Base-by-base conservation (phyloP, 2,329 filamentous ascomycete genomes). In the Tolypocladium inflatum region DNA sequence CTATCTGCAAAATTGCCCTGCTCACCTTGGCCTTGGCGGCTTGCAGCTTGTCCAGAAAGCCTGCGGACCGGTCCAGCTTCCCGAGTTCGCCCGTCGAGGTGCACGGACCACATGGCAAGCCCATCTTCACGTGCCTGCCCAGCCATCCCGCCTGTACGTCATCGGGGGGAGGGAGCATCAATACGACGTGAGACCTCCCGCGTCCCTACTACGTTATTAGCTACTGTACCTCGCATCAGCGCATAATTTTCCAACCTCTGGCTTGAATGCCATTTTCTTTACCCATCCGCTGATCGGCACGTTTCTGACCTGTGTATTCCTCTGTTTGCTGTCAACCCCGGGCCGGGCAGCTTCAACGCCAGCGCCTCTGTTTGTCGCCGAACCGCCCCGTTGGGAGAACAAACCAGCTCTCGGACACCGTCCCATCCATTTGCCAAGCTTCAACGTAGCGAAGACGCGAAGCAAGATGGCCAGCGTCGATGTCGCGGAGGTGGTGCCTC, bases 401-500 rank as follows among this genome's bases (percentile, higher is more conserved):
- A 35, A 35, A 15, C 30, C 30, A 51, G 48, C 30, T 52, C 17
- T 52, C 48, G 48, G 19, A 6, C 19, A 35, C 13, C 30, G n/a
- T 52, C n/a, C 48, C 19, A 8, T 37, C 17, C 48, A 10, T n/a
- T 19, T 26, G 21, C 19, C 21, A 10, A 33, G 38, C 53, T 43
- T 21, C 11, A 15, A 2, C 38, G 26, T 17, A 33, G n/a, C 37
- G 35, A 33, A 35, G 23, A 30, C 15, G 23, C 53, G 10, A 38
- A 13, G 53, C 35, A 43, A 50, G 10, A 61, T 59, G 58, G 45
- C 59, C 10, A 45, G 55, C 33, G 37, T 23, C 4, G 48, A 56
- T 35, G 48, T 26, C n/a, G 45, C 45, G 33, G 26, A 56, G 23
- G 13, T 21, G n/a, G 41, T 33, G 35, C 41, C 43, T 30, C 23